Evolutionary conservation across 2,329 filamentous ascomycete genomes (phyloP).

Genomic region (Alternaria panax): DNA sequence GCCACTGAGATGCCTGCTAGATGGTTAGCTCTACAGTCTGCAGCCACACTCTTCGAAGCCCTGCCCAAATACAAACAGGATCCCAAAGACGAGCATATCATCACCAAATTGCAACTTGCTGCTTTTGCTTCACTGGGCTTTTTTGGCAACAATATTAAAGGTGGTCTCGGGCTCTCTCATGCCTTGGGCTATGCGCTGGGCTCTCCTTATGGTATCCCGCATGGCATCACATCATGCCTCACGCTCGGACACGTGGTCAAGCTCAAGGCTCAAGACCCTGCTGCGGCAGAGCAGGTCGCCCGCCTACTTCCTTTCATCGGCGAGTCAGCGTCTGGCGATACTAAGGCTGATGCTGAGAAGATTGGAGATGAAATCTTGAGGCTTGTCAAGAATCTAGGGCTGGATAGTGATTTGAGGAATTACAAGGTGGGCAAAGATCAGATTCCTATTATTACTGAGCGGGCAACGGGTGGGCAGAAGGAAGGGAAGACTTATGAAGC

Average conservation of each 20-base stretch:
- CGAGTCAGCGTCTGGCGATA: slow-evolving; percentile 49
- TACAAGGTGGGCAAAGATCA: slow-evolving; percentile 55
- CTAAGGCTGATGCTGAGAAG: slow-evolving; percentile 52
- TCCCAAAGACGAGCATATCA: slow-evolving; percentile 56
- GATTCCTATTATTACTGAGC: slow-evolving; percentile 53
- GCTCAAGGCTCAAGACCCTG: slow-evolving; percentile 57
- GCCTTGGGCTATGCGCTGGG: slow-evolving; percentile 62
- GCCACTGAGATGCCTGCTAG: slow-evolving; percentile 60
- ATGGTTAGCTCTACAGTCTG: slow-evolving; percentile 56
- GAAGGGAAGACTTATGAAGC: slow-evolving; percentile 53
- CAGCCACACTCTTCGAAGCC: slow-evolving; percentile 56
- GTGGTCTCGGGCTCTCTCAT: slow-evolving; percentile 59
- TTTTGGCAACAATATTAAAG: slow-evolving; percentile 59
- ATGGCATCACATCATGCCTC: slow-evolving; percentile 63
- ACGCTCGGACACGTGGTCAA: slow-evolving; percentile 63
- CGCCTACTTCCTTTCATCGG: slow-evolving; percentile 56
- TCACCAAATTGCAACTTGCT: slow-evolving; percentile 62
- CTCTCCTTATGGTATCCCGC: slow-evolving; percentile 63
- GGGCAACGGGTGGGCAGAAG: slow-evolving; percentile 54
- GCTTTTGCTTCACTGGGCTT: slow-evolving; percentile 61
- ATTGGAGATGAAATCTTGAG: slow-evolving; percentile 56
- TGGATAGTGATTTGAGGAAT: slow-evolving; percentile 57
- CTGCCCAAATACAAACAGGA: slow-evolving; percentile 57
- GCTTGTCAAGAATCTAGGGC: slow-evolving; percentile 54
- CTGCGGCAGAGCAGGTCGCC: slow-evolving; percentile 56